Base-by-base conservation (phyloP, 2,329 filamentous ascomycete genomes). In the Ophiocordyceps australis region DNA sequence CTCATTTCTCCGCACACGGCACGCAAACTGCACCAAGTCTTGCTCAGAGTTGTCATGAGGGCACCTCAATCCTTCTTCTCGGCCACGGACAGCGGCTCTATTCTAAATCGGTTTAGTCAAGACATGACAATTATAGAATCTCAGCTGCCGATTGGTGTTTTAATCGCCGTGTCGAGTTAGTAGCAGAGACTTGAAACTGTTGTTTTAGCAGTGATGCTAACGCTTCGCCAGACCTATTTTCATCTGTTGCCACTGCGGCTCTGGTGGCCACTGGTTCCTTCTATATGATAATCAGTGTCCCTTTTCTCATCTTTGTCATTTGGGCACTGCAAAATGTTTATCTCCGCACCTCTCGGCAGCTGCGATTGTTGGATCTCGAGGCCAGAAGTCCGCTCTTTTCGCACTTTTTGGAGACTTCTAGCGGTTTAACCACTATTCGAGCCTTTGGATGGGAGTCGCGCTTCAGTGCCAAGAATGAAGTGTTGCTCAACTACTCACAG, bases 401-500 rank as follows among this genome's bases (percentile, higher is more conserved):
- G 0, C 39, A 41, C 16, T 46, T 55, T 16, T 41, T 50, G n/a
- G 62, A 65, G 30, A 54, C 54, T 4, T 34, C 59, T 1, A 43
- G 47, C 10, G 59, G 60, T 1, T 33, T 64, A 2, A 34, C 46
- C 1, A 62, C 57, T 0, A 57, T 66, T 24, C 52, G 64, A 12
- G 59, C 63, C 2, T 66, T 66, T 30, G 54, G 56, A 3, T 71
- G 65, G 65, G 46, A 58, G 20, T 36, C 43, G 2, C 38, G 43
- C 5, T 51, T 56, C 28, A 42, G 51, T 17, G 34, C 50, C 16
- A 52, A 52, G 30, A 63, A 60, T 28, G 40, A 55, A n/a, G 31
- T 37, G 4, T 46, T 62, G 0, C 42, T 71, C 2, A 57, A 70
- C 30, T 39, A 44, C 9, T 63, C 62, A 0, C 65, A 70, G 33